These are phyloP conservation scores for Penicillium sp. DNA, from an alignment of 2,329 filamentous ascomycete genomes.

Conservation along the genomic window DNA sequence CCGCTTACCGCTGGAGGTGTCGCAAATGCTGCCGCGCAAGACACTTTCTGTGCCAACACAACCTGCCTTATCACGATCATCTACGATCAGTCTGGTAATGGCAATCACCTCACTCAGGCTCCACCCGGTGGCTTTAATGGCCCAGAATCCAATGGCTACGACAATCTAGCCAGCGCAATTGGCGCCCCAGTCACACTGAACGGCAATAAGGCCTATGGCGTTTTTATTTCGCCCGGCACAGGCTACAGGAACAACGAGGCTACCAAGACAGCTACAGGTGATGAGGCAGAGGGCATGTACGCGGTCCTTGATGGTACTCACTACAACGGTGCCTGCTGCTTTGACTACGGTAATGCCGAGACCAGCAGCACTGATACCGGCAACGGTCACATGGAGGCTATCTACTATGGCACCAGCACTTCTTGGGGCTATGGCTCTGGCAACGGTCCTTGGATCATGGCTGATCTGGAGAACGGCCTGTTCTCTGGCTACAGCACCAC, in stretches of 20 bases:
- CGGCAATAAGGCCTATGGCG: conserved; percentile 63
- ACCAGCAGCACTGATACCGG: conserved; percentile 55
- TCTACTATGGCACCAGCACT: conserved; percentile 61
- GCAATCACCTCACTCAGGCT: conserved; percentile 64
- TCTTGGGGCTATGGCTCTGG: conserved; percentile 59
- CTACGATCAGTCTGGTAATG: conserved; percentile 64
- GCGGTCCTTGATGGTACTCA: conserved; percentile 36
- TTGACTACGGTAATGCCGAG: conserved; percentile 61
- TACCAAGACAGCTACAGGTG: conserved; percentile 54
- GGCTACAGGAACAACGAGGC: conserved; percentile 62
- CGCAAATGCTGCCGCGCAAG: conserved; percentile 61
- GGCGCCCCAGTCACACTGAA: conserved; percentile 63
- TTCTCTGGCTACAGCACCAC: conserved; percentile 55
- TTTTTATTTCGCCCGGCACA: conserved; percentile 61
- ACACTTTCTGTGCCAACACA: conserved; percentile 60
- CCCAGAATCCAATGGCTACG: conserved; percentile 58
- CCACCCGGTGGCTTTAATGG: conserved; percentile 59
- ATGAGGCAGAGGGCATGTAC: conserved; percentile 47
- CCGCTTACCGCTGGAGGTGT: conserved; percentile 61
- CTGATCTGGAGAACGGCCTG: conserved; percentile 66
- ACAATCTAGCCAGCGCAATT: conserved; percentile 60
- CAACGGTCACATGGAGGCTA: conserved; percentile 67
- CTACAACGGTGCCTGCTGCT: conserved; percentile 42
- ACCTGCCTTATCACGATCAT: conserved; percentile 65
- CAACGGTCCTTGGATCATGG: conserved; percentile 66